These are phyloP conservation scores for Kwoniella mangroviensis DNA, from an alignment of 768 basidiomycete species.

Conservation along the genomic window DNA sequence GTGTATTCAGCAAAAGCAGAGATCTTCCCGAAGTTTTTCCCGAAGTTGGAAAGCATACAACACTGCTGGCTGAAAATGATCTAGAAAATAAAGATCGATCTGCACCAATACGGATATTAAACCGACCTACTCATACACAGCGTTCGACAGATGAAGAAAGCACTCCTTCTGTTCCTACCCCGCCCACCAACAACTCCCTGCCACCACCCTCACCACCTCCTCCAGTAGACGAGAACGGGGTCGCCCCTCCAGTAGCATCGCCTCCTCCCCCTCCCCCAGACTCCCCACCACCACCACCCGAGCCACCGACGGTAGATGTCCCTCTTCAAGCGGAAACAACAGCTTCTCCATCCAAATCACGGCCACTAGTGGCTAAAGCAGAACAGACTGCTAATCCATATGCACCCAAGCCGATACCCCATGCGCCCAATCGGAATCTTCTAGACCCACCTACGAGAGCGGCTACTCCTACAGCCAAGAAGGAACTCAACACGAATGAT, in stretches of 20 bases:
- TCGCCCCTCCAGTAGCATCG: conserved; percentile 1
- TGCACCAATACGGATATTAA: conserved; percentile 22
- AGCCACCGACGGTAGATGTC: background rate
- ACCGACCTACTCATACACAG: conserved; percentile 15
- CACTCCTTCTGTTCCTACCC: conserved; percentile 2
- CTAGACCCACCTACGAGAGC: conserved; percentile 72
- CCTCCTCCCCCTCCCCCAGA: conserved; percentile 24
- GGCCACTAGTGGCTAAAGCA: conserved; percentile 34
- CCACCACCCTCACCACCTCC: conserved; percentile 22
- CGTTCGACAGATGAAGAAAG: background rate
- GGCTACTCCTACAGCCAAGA: conserved; percentile 30
- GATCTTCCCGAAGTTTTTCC: too few relatives aligned
- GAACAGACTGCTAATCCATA: conserved; percentile 43
- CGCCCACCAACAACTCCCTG: conserved; percentile 2
- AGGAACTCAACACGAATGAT: conserved; percentile 10
- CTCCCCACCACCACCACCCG: conserved; percentile 31
- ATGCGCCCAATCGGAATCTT: conserved; percentile 66
- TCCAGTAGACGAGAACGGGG: conserved; percentile 6
- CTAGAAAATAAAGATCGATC: background rate
- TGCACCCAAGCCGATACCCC: conserved; percentile 66
- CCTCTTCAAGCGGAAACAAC: conserved; percentile 9
- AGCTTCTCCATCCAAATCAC: conserved; percentile 29
- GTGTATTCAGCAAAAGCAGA: background rate
- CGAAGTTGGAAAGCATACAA: too few relatives aligned
- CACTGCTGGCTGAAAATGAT: background rate